Conservation (phyloP, 106 monocot genomes). For the Dioscorea alata region DNA sequence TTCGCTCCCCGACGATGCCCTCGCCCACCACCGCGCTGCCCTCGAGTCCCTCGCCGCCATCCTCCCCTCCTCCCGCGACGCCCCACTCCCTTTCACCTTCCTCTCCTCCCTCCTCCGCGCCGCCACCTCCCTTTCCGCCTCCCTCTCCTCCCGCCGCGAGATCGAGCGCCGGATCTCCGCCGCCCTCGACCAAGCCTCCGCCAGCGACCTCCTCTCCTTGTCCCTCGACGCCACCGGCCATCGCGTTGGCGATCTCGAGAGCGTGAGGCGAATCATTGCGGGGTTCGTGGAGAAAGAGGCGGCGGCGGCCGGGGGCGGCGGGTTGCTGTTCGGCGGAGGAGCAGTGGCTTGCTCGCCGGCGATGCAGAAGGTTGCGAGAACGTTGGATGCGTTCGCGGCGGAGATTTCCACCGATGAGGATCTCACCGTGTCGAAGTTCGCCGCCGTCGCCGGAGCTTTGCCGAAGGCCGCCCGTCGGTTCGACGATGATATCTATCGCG, state of each 20-base stretch:
- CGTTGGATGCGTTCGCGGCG: constrained; percentile 10
- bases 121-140: constrained; percentile 10
- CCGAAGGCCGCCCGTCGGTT: neutral
- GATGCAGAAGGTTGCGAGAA: constrained; percentile 15
- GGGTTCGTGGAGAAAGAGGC: constrained; percentile 17
- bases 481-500: no score
- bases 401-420: constrained; percentile 17
- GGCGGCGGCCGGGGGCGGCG: neutral
- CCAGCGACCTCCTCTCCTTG: constrained; percentile 1
- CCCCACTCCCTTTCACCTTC: constrained; percentile 12
- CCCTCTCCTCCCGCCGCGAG: constrained; percentile 1
- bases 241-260: constrained; percentile 4
- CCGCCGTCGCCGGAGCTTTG: constrained; percentile 3
- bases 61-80: neutral
- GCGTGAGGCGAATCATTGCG: constrained; percentile 5
- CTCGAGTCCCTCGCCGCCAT: constrained; percentile 6
- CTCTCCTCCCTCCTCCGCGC: constrained; percentile 26
- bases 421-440: constrained; percentile 13
- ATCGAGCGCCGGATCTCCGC: constrained; percentile 10
- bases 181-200: constrained; percentile 7
- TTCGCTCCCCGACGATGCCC: neutral
- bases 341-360: neutral
- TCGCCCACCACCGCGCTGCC: neutral
- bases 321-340: constrained; percentile 2
- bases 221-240: no score